Evolutionary conservation across 371 early-diverging fungal genomes (phyloP).

Genomic region (Dichotomocladium elegans): DNA sequence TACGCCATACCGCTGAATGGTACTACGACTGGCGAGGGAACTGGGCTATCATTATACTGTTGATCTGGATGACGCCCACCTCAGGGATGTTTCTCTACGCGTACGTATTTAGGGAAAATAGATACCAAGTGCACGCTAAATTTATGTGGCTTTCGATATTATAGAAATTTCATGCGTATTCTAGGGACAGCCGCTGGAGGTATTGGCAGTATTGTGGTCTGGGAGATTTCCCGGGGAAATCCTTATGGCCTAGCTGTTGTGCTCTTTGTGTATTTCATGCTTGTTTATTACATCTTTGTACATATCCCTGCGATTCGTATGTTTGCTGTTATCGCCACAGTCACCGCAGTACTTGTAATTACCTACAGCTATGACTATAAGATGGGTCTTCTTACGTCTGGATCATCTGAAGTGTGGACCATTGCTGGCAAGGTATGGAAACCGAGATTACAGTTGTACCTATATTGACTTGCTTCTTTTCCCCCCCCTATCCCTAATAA

Average conservation of each 20-base stretch:
- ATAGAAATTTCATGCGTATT: constrained; percentile 13
- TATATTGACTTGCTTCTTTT: not conserved
- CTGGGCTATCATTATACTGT: constrained; percentile 39
- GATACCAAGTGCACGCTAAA: no score
- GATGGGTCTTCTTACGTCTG: not conserved
- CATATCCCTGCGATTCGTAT: constrained; percentile 19
- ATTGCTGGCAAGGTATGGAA: constrained; percentile 40
- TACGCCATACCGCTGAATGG: constrained; percentile 23
- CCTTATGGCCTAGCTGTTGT: constrained; percentile 35
- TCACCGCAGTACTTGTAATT: constrained; percentile 30
- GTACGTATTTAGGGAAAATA: constrained; percentile 14
- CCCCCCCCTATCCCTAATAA: not conserved
- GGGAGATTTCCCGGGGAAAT: constrained; percentile 41
- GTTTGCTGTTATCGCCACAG: constrained; percentile 20
- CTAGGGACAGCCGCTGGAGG: constrained; percentile 31
- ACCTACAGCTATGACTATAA: constrained; percentile 27
- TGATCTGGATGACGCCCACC: constrained; percentile 37
- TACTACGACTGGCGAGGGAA: constrained; percentile 38
- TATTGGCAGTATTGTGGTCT: constrained; percentile 33
- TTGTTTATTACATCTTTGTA: constrained; percentile 31
- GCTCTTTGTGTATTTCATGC: constrained; percentile 19
- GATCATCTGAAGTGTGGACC: constrained; percentile 28
- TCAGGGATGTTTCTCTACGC: constrained; percentile 36
- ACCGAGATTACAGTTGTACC: no score
- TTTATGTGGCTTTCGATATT: not conserved